phyloP scores from a whole-genome alignment of 1,284 basidiomycete species.

The Ganoderma leucocontextum region DNA sequence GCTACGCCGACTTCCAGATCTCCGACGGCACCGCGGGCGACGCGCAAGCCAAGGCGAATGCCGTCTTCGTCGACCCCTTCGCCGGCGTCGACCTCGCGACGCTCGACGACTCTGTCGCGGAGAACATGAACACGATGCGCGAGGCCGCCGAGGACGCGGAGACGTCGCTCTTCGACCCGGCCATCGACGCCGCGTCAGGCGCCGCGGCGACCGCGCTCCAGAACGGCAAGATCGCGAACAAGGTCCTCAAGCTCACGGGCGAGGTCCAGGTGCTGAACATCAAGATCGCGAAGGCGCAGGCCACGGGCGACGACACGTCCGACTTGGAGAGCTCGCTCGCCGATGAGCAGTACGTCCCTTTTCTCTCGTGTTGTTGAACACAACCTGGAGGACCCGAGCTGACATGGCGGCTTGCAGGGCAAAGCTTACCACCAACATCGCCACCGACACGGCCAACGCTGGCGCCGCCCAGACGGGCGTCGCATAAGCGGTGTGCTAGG shows the following conservation, averaged over 20 bases:
- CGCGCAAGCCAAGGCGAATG: conserved; percentile 51
- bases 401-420: conserved; percentile 13
- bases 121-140: conserved; percentile 55
- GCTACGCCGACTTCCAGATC: conserved; percentile 56
- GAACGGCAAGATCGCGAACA: conserved; percentile 60
- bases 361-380: not conserved
- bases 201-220: conserved; percentile 48
- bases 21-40: conserved; percentile 52
- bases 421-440: conserved; percentile 50
- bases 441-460: conserved; percentile 45
- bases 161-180: conserved; percentile 52
- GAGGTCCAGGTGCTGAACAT: conserved; percentile 51
- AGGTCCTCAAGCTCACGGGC: conserved; percentile 58
- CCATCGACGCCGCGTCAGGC: conserved; percentile 51
- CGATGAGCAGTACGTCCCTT: conserved; percentile 41
- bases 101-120: conserved; percentile 37
- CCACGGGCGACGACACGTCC: conserved; percentile 45
- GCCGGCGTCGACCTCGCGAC: conserved; percentile 47
- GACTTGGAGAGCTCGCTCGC: conserved; percentile 41
- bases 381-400: not conserved
- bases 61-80: conserved; percentile 54
- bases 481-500: conserved; percentile 16
- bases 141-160: conserved; percentile 53
- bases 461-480: conserved; percentile 47
- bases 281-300: conserved; percentile 51